Conservation (phyloP, 306 rosid genomes). For the Inga oerstediana region DNA sequence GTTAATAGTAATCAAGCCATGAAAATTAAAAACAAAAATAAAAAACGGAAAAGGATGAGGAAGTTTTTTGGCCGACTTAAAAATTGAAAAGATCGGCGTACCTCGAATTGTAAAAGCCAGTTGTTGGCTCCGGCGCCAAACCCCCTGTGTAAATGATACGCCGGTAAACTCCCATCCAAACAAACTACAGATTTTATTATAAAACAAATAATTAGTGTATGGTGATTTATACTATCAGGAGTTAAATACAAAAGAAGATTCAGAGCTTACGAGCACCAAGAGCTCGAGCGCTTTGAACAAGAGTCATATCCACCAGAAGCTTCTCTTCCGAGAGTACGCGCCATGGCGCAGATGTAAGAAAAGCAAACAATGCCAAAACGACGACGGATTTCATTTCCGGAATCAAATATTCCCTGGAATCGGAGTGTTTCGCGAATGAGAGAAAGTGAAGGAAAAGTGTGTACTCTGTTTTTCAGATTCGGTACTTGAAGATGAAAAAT, state of each 20-base stretch:
- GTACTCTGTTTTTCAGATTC: constrained; percentile 14
- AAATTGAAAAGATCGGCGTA: constrained; percentile 9
- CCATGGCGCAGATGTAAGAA: constrained; percentile 42
- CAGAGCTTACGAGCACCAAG: constrained; percentile 71
- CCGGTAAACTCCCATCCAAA: constrained; percentile 97
- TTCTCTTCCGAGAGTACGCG: constrained; percentile 38
- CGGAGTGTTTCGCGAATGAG: constrained; percentile 5
- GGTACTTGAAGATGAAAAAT: not conserved
- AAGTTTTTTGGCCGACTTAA: not conserved
- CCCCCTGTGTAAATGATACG: constrained; percentile 83
- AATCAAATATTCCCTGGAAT: constrained; percentile 21
- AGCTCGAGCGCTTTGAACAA: constrained; percentile 59
- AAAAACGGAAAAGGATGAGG: no score
- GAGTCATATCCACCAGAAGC: constrained; percentile 73
- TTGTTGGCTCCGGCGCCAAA: constrained; percentile 73
- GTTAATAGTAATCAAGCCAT: not conserved
- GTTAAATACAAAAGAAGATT: not conserved
- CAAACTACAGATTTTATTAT: constrained; percentile 52
- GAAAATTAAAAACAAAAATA: no score
- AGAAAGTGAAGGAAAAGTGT: constrained; percentile 7
- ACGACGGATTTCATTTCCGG: constrained; percentile 32
- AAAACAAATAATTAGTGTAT: not conserved
- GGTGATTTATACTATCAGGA: not conserved
- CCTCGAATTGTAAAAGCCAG: constrained; percentile 98
- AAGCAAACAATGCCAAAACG: constrained; percentile 30